A percentile compares a stretch with the other conserved stretches of the same genome.
Evolutionary conservation across 2,329 filamentous ascomycete species (phyloP).

Genomic region (Alternaria burnsii): DNA sequence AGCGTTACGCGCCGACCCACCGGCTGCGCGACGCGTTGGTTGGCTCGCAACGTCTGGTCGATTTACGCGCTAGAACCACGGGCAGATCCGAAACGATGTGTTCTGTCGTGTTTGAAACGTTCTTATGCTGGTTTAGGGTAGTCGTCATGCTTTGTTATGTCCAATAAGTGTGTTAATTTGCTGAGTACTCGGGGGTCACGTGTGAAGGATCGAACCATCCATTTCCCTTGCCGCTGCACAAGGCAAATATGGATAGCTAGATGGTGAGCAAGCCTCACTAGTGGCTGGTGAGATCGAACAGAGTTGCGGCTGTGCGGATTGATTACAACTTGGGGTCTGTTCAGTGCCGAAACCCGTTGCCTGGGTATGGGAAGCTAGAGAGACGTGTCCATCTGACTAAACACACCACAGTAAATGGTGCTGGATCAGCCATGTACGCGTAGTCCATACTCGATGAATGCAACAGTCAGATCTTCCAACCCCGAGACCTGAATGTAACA

Average conservation of each 20-base stretch:
- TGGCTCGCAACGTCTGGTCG: conserved; percentile 21
- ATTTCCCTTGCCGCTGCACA: not conserved
- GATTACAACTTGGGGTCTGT: not conserved
- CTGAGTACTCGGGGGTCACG: conserved; percentile 3
- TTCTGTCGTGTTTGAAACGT: conserved; percentile 25
- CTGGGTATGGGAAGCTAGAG: not conserved
- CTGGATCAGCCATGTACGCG: not conserved
- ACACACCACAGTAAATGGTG: not conserved
- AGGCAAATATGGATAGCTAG: not conserved
- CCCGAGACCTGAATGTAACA: not conserved
- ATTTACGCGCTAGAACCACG: conserved; percentile 18
- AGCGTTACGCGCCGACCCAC: conserved; percentile 30
- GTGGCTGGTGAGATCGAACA: not conserved
- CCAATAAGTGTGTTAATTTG: conserved; percentile 7
- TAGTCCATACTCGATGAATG: not conserved
- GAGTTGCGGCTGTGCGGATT: not conserved
- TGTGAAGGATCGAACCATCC: conserved; percentile 1
- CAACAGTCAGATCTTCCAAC: not conserved
- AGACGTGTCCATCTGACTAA: not conserved
- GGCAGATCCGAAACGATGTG: conserved; percentile 21
- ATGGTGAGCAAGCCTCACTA: not conserved
- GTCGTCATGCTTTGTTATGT: conserved; percentile 8
- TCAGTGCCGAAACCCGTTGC: not conserved
- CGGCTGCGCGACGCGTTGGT: conserved; percentile 29
- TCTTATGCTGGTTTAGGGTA: conserved; percentile 7